Percentiles rank a stretch among this genome's conserved stretches.
These are phyloP conservation scores for Rhododendron vialii DNA, from an alignment of 148 eudicot genomes.

Conservation along the genomic window DNA sequence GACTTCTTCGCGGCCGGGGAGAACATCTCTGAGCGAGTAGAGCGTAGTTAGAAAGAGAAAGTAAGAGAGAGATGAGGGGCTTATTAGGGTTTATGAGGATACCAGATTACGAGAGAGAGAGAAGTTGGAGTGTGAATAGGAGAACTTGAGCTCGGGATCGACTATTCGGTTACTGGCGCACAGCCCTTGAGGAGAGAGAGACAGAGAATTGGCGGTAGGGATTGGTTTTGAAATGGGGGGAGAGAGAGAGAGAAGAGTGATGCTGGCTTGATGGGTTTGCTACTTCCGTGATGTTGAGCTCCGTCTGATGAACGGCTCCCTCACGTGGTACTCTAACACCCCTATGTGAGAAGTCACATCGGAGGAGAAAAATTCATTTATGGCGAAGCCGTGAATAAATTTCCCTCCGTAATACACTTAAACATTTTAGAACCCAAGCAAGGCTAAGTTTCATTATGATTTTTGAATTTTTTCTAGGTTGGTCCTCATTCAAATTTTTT, in stretches of 20 bases:
- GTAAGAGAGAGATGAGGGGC: background rate
- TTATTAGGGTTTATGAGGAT: conserved; percentile 2
- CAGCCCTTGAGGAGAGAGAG: background rate
- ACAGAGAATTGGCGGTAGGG: background rate
- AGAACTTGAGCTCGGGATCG: background rate
- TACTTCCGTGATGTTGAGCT: background rate
- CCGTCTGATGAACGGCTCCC: too few relatives aligned
- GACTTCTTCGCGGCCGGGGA: conserved; percentile 58
- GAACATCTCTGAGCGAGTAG: conserved; percentile 38
- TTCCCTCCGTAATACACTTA: too few relatives aligned
- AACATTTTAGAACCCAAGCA: too few relatives aligned
- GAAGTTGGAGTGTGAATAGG: background rate
- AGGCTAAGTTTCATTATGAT: too few relatives aligned
- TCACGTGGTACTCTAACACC: too few relatives aligned
- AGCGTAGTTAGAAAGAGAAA: background rate
- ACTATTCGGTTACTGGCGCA: background rate
- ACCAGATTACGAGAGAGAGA: background rate
- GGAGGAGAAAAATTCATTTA: too few relatives aligned
- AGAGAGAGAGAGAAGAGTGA: background rate
- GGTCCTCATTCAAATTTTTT: too few relatives aligned
- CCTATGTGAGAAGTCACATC: too few relatives aligned
- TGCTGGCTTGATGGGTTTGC: background rate
- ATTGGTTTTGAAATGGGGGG: background rate
- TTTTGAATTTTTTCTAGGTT: too few relatives aligned
- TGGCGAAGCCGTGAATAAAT: too few relatives aligned